Evolutionary conservation across 1,284 basidiomycete species (phyloP).

Genomic region (Ganoderma sp.): DNA sequence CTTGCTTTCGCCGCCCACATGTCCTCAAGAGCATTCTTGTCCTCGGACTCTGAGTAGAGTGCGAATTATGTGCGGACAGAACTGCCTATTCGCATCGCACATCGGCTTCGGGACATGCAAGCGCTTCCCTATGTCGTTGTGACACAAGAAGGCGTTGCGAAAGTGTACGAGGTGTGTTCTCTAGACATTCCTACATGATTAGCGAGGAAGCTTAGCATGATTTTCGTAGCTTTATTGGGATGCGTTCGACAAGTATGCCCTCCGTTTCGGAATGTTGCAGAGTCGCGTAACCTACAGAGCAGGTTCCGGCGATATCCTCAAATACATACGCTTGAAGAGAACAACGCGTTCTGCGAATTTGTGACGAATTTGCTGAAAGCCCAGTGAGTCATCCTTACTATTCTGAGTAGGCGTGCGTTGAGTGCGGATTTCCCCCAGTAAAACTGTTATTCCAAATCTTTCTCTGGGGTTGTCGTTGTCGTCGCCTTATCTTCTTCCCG

Average conservation of each 20-base stretch:
- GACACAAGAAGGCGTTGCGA: slow-evolving; percentile 83
- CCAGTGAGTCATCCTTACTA: slow-evolving; percentile 59
- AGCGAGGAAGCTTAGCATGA: background rate
- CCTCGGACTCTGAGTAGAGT: slow-evolving; percentile 53
- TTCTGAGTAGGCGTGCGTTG: background rate
- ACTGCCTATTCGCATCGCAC: slow-evolving; percentile 86
- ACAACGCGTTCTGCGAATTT: slow-evolving; percentile 80
- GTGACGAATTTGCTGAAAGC: slow-evolving; percentile 70
- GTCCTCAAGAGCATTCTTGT: background rate
- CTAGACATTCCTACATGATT: background rate
- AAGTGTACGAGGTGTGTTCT: slow-evolving; percentile 81
- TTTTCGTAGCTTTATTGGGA: slow-evolving; percentile 72
- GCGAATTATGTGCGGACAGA: slow-evolving; percentile 92
- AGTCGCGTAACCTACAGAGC: slow-evolving; percentile 26
- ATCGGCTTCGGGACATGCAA: slow-evolving; percentile 87
- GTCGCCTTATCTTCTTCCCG: slow-evolving; percentile 78
- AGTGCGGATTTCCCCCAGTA: slow-evolving; percentile 48
- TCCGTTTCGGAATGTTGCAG: slow-evolving; percentile 21
- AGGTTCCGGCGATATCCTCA: slow-evolving; percentile 81
- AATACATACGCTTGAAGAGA: slow-evolving; percentile 78
- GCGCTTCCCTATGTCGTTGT: slow-evolving; percentile 88
- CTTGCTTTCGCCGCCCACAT: background rate
- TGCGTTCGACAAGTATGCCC: slow-evolving; percentile 76
- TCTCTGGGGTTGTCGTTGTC: slow-evolving; percentile 79
- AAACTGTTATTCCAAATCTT: slow-evolving; percentile 77